These are phyloP conservation scores for Stephania cephalantha DNA, from an alignment of 164 flowering plant species.

Conservation along the genomic window DNA sequence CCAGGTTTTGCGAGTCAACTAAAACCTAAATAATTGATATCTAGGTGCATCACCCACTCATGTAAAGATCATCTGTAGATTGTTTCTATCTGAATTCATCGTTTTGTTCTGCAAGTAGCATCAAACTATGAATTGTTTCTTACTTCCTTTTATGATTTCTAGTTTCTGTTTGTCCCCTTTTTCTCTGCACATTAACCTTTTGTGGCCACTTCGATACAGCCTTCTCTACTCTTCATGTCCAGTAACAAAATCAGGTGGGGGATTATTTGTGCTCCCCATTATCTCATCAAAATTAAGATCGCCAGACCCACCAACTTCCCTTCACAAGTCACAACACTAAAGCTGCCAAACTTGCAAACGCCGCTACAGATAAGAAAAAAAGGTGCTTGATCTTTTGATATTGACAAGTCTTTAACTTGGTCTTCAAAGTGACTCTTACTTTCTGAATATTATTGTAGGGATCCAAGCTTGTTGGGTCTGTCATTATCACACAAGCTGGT, in stretches of 20 bases:
- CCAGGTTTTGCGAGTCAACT: background rate
- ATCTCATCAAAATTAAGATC: conserved; percentile 21
- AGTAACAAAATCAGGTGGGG: conserved; percentile 19
- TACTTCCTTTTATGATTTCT: background rate
- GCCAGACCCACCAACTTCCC: conserved; percentile 33
- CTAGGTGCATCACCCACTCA: conserved; percentile 7
- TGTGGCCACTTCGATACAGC: conserved; percentile 7
- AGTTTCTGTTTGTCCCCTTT: conserved; percentile 2
- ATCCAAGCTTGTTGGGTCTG: conserved; percentile 41
- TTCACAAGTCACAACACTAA: conserved; percentile 5
- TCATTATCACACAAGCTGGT: conserved; percentile 27
- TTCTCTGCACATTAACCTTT: background rate
- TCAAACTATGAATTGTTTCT: background rate
- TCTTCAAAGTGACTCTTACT: background rate
- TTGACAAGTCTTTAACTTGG: background rate
- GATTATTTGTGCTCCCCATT: conserved; percentile 48
- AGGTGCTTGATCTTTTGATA: conserved; percentile 2
- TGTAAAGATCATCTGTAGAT: background rate
- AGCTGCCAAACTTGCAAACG: background rate
- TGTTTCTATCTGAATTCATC: background rate
- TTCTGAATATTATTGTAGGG: conserved; percentile 11
- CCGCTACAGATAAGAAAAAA: conserved; percentile 1
- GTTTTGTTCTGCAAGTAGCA: background rate
- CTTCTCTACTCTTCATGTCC: conserved; percentile 21
- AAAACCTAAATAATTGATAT: background rate